These are phyloP conservation scores for Chaetothyriales sp. DNA, from an alignment of 2,329 filamentous ascomycete genomes.

Conservation along the genomic window DNA sequence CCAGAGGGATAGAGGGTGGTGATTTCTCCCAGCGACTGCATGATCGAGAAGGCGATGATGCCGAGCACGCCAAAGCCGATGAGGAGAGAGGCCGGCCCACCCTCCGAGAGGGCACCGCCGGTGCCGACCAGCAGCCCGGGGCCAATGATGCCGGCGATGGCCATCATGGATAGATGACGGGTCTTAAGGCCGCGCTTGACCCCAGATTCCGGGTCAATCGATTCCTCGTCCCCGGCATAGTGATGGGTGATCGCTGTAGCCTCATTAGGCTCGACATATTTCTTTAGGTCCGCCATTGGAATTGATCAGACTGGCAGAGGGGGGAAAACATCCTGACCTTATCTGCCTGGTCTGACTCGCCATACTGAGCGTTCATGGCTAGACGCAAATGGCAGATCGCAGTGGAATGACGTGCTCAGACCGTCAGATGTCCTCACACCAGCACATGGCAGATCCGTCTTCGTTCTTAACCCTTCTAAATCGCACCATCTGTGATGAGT, in stretches of 20 bases:
- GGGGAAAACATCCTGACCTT: background rate
- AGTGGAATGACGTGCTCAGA: background rate
- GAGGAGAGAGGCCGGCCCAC: conserved; percentile 25
- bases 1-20: conserved; percentile 62
- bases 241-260: background rate
- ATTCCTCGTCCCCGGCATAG: conserved; percentile 2
- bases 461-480: no score
- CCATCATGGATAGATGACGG: conserved; percentile 55
- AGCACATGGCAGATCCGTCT: background rate
- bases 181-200: conserved; percentile 18
- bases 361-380: background rate
- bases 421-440: background rate
- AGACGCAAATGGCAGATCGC: background rate
- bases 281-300: background rate
- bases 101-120: conserved; percentile 20
- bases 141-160: conserved; percentile 30
- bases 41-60: conserved; percentile 59
- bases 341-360: background rate
- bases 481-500: background rate
- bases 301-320: background rate
- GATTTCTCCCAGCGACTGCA: conserved; percentile 53
- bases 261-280: background rate
- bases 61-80: conserved; percentile 40
- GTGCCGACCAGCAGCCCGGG: conserved; percentile 14
- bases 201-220: conserved; percentile 9